These are phyloP conservation scores for Agaricus blazei DNA, from an alignment of 768 basidiomycete species.

Conservation along the genomic window DNA sequence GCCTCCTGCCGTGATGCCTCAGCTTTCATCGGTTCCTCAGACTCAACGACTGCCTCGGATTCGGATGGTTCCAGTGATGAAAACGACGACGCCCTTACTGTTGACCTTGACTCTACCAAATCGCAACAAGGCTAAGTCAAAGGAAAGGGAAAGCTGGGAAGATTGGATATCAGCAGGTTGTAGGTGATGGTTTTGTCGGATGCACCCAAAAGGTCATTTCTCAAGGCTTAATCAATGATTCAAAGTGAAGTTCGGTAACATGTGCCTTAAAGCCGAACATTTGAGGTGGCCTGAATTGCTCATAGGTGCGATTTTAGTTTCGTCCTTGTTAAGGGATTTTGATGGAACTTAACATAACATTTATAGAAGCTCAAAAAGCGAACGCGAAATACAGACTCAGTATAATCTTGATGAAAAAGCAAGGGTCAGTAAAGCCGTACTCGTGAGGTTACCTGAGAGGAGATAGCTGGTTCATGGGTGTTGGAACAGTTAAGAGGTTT, in stretches of 20 bases:
- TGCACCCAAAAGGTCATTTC: conserved; percentile 91
- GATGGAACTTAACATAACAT: neutral
- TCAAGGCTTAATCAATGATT: conserved; percentile 91
- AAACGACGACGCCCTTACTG: conserved; percentile 28
- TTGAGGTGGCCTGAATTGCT: conserved; percentile 85
- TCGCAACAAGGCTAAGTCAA: conserved; percentile 27
- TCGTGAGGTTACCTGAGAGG: conserved; percentile 18
- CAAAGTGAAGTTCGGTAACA: conserved; percentile 87
- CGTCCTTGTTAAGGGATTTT: neutral
- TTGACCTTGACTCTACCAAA: conserved; percentile 29
- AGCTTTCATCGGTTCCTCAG: conserved; percentile 15
- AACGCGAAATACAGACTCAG: neutral
- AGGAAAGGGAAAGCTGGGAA: conserved; percentile 14
- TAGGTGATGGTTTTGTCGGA: conserved; percentile 91
- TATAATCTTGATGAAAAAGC: conserved; percentile 47
- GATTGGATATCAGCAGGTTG: conserved; percentile 75
- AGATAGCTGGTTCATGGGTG: conserved; percentile 92
- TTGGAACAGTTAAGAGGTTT: conserved; percentile 86
- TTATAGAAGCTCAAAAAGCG: conserved; percentile 1
- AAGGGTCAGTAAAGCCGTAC: conserved; percentile 50
- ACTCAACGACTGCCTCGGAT: conserved; percentile 8
- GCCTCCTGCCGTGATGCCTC: conserved; percentile 79
- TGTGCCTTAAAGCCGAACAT: conserved; percentile 67
- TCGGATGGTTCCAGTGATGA: conserved; percentile 17
- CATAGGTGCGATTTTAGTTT: conserved; percentile 41